Conservation (phyloP, 305 asterid genomes). For the Fraxinus platypoda region DNA sequence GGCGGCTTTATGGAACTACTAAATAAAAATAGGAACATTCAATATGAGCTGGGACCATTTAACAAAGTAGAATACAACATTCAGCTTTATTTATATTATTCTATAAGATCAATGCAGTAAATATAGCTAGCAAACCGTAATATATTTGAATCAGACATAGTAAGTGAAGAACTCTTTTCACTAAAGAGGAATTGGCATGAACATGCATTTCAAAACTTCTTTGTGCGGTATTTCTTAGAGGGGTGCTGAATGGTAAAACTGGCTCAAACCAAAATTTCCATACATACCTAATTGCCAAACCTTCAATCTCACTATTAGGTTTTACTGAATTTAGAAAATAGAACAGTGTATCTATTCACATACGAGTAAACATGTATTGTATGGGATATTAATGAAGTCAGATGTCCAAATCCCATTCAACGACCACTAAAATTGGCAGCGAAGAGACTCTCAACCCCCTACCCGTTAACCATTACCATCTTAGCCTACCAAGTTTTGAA, state of each 20-base stretch:
- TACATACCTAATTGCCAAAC: neutral
- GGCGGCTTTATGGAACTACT: neutral
- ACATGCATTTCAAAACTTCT: neutral
- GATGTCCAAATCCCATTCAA: neutral
- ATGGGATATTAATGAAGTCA: neutral
- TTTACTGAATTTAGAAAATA: neutral
- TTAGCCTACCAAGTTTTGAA: neutral
- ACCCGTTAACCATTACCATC: neutral
- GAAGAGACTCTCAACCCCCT: neutral
- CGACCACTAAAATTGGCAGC: neutral
- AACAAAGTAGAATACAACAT: neutral
- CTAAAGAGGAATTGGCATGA: slow-evolving; percentile 4
- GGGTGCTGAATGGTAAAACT: neutral
- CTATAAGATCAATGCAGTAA: neutral
- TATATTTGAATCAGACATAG: neutral
- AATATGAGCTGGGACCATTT: neutral
- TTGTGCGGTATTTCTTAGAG: neutral
- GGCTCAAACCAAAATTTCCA: neutral
- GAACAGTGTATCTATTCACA: neutral
- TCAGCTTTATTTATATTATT: neutral
- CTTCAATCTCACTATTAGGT: neutral
- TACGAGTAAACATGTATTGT: neutral
- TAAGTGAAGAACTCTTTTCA: neutral
- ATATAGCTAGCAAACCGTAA: slow-evolving; percentile 19
- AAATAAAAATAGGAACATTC: neutral